Conservation (phyloP, 352 stramenopile species). For the Phytophthora pisi region DNA sequence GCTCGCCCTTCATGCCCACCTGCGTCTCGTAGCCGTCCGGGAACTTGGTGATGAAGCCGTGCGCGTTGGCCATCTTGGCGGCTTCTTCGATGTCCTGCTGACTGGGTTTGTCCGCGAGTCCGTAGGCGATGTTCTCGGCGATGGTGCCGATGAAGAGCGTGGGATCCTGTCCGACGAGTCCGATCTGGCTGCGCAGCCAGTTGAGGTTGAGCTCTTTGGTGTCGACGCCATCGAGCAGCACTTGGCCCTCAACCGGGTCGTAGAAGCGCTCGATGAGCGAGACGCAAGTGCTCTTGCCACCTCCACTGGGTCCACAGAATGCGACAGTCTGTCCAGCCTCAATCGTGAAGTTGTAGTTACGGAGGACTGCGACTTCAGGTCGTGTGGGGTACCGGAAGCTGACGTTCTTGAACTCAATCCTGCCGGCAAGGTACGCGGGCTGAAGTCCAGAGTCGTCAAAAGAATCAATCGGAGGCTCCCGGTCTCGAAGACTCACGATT, state of each 20-base stretch:
- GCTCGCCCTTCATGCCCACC: conserved; percentile 94
- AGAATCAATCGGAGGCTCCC: conserved; percentile 42
- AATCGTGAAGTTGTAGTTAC: conserved; percentile 80
- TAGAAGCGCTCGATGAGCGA: conserved; percentile 68
- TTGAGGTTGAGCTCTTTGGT: conserved; percentile 60
- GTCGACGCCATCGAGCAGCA: conserved; percentile 73
- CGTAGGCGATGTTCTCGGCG: conserved; percentile 62
- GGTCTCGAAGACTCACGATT: conserved; percentile 42
- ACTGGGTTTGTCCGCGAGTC: conserved; percentile 34
- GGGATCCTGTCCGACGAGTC: conserved; percentile 64
- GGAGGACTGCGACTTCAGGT: conserved; percentile 66
- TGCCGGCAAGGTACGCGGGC: not conserved
- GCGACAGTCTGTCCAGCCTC: conserved; percentile 62
- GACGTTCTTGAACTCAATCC: conserved; percentile 55
- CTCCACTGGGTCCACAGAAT: conserved; percentile 51
- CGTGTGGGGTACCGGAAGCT: conserved; percentile 77
- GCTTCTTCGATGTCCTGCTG: conserved; percentile 81
- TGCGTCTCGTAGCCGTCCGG: conserved; percentile 92
- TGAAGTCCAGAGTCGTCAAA: conserved; percentile 28
- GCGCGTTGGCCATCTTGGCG: conserved; percentile 55
- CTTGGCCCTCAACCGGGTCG: conserved; percentile 52
- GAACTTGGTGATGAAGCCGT: conserved; percentile 82
- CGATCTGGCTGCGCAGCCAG: conserved; percentile 60
- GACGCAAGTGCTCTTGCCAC: conserved; percentile 49
- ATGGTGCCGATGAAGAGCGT: conserved; percentile 68